Evolutionary conservation across 768 basidiomycete species (phyloP).

Genomic region (Boletus sp.): DNA sequence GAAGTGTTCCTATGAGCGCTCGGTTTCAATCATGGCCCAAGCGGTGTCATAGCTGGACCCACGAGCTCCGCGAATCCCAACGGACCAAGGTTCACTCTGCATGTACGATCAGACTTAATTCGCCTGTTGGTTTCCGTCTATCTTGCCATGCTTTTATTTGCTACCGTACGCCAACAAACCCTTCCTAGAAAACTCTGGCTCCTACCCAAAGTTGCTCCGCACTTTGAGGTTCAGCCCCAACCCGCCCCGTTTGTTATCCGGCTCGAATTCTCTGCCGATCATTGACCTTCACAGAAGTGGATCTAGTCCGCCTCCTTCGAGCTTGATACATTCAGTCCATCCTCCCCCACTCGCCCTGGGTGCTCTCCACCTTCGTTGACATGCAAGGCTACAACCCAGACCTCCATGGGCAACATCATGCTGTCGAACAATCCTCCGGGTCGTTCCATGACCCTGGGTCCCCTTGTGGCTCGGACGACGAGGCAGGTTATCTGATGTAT

Average conservation of each 20-base stretch:
- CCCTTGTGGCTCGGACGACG: conserved; percentile 57
- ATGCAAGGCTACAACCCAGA: conserved; percentile 30
- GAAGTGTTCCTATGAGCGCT: conserved; percentile 30
- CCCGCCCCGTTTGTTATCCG: conserved; percentile 28
- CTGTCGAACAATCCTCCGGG: conserved; percentile 27
- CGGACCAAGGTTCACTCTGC: conserved; percentile 27
- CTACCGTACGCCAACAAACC: conserved; percentile 26
- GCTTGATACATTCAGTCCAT: conserved; percentile 4
- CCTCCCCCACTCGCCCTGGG: conserved; percentile 4
- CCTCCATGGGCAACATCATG: conserved; percentile 21
- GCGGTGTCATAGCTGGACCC: conserved; percentile 27
- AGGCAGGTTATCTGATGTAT: conserved; percentile 30
- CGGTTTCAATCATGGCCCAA: conserved; percentile 32
- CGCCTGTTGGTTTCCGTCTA: conserved; percentile 24
- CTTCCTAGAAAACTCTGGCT: conserved; percentile 25
- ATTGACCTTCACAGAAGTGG: conserved; percentile 19
- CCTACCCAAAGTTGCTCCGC: conserved; percentile 9
- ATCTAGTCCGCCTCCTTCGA: conserved; percentile 4
- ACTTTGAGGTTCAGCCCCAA: conserved; percentile 17
- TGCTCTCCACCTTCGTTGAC: conserved; percentile 8
- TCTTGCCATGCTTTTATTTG: conserved; percentile 33
- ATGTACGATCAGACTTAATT: conserved; percentile 34
- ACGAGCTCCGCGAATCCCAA: conserved; percentile 35
- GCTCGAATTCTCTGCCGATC: conserved; percentile 26
- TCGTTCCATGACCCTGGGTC: conserved; percentile 46